Evolutionary conservation across 2,329 filamentous ascomycete species (phyloP), one percentile per base, ranked within the genome.

Genomic region (Apiospora kogelbergensis): DNA sequence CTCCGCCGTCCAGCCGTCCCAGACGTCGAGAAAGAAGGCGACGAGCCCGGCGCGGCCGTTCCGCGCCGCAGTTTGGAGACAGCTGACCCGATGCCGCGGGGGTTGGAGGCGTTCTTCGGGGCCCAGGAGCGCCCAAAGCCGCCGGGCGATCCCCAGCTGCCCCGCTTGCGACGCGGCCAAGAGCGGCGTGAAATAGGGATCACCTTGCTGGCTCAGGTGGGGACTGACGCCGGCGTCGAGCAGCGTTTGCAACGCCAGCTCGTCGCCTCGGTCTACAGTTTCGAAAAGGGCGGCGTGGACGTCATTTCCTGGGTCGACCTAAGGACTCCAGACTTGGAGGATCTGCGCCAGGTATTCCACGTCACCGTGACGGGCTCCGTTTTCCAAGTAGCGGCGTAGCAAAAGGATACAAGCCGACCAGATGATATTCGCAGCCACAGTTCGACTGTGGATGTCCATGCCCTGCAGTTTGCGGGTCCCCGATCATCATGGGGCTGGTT

Each of bases 201-300:
- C 65, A 24, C 26, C 9, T 3, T 44, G 53, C 10, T 5, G 15
- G 26, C n/a, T n/a, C 65, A n/a, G 26, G 33, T n/a, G 10, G n/a
- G 65, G 65, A 66, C 42, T 46, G 33, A 41, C 44, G 42, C 65
- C 65, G 33, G 44, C 65, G 13, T 66, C 65, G 33, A 66, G 40
- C 2, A 66, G 40, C 65, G 53, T 66, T 3, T 66, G 45, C 15
- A 53, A 44, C 45, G 65, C 44, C 5, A 24, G n/a, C 6, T 66
- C 65, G 41, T 66, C 65, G 26, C 65, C 65, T 46, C n/a, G 15
- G 45, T 26, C 26, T 13, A 66, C 53, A 44, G 65, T 44, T 24
- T 20, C 22, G 65, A 44, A 41, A 13, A 66, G 41, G 44, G 65
- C 65, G 10, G 0, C 1, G 6, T 24, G 10, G 11, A 66, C 53